Percentiles rank a stretch among this genome's conserved stretches.
Evolutionary conservation across 805 yeast species (phyloP).

Genomic region (Metschnikowia drakensbergensis): DNA sequence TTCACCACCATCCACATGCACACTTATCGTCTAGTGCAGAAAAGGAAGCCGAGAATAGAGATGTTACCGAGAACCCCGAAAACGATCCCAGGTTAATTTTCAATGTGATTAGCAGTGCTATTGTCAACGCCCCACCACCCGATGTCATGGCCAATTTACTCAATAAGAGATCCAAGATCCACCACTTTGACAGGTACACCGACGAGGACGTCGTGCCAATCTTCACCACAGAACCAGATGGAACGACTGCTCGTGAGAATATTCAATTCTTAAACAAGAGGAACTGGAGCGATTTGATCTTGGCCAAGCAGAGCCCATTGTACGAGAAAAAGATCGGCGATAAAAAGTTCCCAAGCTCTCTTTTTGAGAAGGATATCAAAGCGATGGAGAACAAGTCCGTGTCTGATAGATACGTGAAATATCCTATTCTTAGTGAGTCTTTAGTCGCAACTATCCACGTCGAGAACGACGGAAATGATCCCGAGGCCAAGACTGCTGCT

Average conservation of each 20-base stretch:
- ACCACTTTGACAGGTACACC: slow-evolving; percentile 59
- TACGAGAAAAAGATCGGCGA: slow-evolving; percentile 20
- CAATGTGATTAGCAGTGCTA: slow-evolving; percentile 86
- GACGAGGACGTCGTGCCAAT: slow-evolving; percentile 81
- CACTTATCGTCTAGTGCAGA: slow-evolving; percentile 27
- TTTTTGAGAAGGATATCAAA: slow-evolving; percentile 15
- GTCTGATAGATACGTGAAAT: slow-evolving; percentile 37
- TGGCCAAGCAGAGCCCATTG: slow-evolving; percentile 36
- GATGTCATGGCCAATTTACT: slow-evolving; percentile 74
- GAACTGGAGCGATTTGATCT: slow-evolving; percentile 69
- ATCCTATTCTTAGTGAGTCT: slow-evolving; percentile 54
- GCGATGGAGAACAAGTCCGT: slow-evolving; percentile 9
- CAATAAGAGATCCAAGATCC: slow-evolving; percentile 62
- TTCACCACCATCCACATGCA: slow-evolving; percentile 42
- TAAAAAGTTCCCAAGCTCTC: slow-evolving; percentile 43
- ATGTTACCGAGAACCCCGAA: slow-evolving; percentile 49
- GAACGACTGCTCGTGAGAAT: slow-evolving; percentile 39
- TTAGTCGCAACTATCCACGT: slow-evolving; percentile 70
- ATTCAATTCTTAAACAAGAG: slow-evolving; percentile 59
- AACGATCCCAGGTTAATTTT: slow-evolving; percentile 72
- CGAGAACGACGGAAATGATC: slow-evolving; percentile 54
- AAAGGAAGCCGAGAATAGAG: slow-evolving; percentile 35
- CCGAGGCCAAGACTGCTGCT: slow-evolving; percentile 51
- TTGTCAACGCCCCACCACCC: slow-evolving; percentile 91
- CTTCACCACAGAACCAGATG: slow-evolving; percentile 59